A percentile compares a stretch with the other conserved stretches of the same genome.
These are phyloP conservation scores for Pythium coloratum DNA, from an alignment of 352 stramenopile species.

Conservation along the genomic window DNA sequence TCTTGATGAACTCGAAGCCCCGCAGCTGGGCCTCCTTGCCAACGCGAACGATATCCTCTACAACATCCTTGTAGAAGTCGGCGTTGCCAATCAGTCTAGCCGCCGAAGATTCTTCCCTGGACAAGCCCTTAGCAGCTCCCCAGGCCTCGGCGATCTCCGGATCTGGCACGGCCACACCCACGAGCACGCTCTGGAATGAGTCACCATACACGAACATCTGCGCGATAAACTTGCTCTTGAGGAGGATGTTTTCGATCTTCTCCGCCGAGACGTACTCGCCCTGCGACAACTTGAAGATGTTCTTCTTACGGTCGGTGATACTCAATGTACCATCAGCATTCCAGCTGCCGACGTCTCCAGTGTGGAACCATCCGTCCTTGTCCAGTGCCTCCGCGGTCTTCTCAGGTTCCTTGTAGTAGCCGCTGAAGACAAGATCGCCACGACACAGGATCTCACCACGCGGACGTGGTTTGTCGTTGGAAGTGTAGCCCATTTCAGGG, in stretches of 20 bases:
- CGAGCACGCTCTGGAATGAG: conserved; percentile 92
- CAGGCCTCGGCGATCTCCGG: conserved; percentile 60
- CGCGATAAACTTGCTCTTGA: conserved; percentile 91
- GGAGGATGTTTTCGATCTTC: conserved; percentile 96
- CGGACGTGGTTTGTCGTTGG: conserved; percentile 66
- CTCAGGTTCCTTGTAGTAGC: conserved; percentile 95
- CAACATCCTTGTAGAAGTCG: conserved; percentile 33
- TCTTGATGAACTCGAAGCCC: conserved; percentile 92
- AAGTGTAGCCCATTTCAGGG: conserved; percentile 96
- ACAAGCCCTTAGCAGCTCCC: conserved; percentile 53
- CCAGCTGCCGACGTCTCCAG: conserved; percentile 95
- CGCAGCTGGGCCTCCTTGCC: conserved; percentile 67
- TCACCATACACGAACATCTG: conserved; percentile 97
- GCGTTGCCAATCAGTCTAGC: conserved; percentile 34
- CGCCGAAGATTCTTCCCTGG: conserved; percentile 31
- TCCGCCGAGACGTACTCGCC: conserved; percentile 97
- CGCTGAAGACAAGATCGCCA: conserved; percentile 80
- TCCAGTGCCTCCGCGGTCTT: conserved; percentile 92
- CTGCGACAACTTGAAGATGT: conserved; percentile 94
- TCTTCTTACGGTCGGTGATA: conserved; percentile 93
- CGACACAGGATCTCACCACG: conserved; percentile 71
- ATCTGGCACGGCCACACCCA: conserved; percentile 92
- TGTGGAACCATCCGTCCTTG: conserved; percentile 95
- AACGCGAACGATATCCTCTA: conserved; percentile 41
- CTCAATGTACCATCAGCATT: conserved; percentile 92